Conservation (phyloP, 495 filamentous ascomycete species). For the Xylaria scruposa region DNA sequence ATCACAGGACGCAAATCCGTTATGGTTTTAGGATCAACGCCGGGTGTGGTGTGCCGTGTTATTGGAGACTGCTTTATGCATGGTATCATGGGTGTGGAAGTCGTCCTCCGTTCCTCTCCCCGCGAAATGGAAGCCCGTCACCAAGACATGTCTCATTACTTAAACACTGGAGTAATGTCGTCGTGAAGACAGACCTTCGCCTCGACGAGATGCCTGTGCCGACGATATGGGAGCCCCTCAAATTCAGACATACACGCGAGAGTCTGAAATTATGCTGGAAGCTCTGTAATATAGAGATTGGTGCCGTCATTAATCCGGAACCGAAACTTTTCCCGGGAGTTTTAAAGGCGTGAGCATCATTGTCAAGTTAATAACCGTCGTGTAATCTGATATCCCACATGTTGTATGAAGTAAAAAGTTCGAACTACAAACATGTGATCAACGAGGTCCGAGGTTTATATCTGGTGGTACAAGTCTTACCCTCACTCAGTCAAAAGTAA, state of each 20-base stretch:
- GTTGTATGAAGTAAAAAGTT: background rate
- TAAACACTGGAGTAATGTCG: background rate
- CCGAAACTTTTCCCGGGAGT: conserved; percentile 30
- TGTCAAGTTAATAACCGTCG: conserved; percentile 26
- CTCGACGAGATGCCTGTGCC: conserved; percentile 24
- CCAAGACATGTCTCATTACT: background rate
- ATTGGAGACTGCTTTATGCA: background rate
- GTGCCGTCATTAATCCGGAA: conserved; percentile 29
- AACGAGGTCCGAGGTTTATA: background rate
- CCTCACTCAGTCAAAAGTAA: background rate
- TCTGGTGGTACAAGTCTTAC: background rate
- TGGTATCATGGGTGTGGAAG: background rate
- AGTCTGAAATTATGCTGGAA: conserved; percentile 24
- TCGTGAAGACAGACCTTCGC: conserved; percentile 19
- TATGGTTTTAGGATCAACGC: background rate
- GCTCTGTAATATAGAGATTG: conserved; percentile 27
- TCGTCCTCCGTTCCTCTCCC: no score
- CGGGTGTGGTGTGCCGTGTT: background rate
- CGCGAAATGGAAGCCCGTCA: background rate
- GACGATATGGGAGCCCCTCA: conserved; percentile 25
- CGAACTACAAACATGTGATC: background rate
- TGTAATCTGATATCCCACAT: conserved; percentile 6
- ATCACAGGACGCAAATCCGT: background rate
- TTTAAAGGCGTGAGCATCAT: conserved; percentile 14
- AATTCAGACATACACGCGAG: conserved; percentile 9